Percentiles rank a stretch among this genome's conserved stretches.
Evolutionary conservation across 2,329 filamentous ascomycete genomes (phyloP).

Genomic region (Colletotrichum noveboracense): DNA sequence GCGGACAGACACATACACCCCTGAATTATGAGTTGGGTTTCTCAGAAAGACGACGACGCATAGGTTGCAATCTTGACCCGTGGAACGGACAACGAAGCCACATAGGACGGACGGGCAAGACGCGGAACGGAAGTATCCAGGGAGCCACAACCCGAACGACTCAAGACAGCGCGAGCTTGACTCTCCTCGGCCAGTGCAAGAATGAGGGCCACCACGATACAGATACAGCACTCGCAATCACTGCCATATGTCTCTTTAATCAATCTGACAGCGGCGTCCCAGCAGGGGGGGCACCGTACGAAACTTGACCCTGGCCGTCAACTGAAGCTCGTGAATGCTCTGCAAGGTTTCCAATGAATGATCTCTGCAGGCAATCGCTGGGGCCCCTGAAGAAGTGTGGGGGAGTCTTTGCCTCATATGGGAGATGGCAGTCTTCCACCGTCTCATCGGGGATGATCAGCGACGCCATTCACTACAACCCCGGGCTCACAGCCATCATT

Average conservation of each 20-base stretch:
- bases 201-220: background rate
- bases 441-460: constrained; percentile 15
- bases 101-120: background rate
- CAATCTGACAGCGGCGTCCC: constrained; percentile 3
- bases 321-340: constrained; percentile 4
- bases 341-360: constrained; percentile 10
- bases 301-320: background rate
- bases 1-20: constrained; percentile 1
- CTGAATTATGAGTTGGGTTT: background rate
- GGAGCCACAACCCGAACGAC: background rate
- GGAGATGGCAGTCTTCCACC: background rate
- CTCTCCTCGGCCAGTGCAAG: background rate
- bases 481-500: background rate
- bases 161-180: background rate
- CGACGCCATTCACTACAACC: background rate
- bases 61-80: background rate
- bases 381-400: constrained; percentile 6
- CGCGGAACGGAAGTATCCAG: background rate
- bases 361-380: constrained; percentile 14
- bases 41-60: background rate
- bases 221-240: background rate
- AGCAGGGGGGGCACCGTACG: constrained; percentile 1
- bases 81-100: background rate
- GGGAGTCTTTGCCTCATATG: constrained; percentile 13
- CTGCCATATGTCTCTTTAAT: background rate